A percentile compares a stretch with the other conserved stretches of the same genome.
Evolutionary conservation across 306 rosid species (phyloP).

Genomic region (Purshia tridentata): DNA sequence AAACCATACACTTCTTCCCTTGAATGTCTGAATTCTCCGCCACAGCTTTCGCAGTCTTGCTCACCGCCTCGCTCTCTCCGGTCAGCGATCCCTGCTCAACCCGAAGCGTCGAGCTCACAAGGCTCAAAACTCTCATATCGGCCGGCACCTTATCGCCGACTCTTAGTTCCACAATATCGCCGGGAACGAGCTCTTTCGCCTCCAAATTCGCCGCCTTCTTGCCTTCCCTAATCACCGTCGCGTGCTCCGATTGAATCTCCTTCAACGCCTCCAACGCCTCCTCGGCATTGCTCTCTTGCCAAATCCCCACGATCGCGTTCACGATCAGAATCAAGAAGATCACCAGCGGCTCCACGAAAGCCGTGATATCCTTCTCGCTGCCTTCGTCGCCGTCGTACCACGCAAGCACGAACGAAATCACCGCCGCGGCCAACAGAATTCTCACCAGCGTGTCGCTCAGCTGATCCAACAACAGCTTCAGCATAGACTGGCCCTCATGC

Average conservation of each 20-base stretch:
- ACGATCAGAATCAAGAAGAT: slow-evolving; percentile 37
- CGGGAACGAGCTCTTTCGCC: slow-evolving; percentile 81
- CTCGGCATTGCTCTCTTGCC: slow-evolving; percentile 97
- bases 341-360: slow-evolving; percentile 40
- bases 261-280: slow-evolving; percentile 86
- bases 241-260: slow-evolving; percentile 86
- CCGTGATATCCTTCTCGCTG: slow-evolving; percentile 31
- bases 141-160: slow-evolving; percentile 42
- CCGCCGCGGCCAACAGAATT: slow-evolving; percentile 74
- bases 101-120: slow-evolving; percentile 32
- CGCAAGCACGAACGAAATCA: slow-evolving; percentile 73
- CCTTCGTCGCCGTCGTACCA: slow-evolving; percentile 73
- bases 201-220: slow-evolving; percentile 35
- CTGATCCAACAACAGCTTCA: slow-evolving; percentile 63
- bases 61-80: slow-evolving; percentile 42
- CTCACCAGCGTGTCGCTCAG: slow-evolving; percentile 79
- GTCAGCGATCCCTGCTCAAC: slow-evolving; percentile 39
- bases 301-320: slow-evolving; percentile 70
- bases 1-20: slow-evolving; percentile 53
- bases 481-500: slow-evolving; percentile 69
- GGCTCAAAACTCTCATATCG: slow-evolving; percentile 32
- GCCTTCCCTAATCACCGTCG: slow-evolving; percentile 53
- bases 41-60: slow-evolving; percentile 34
- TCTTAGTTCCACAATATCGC: slow-evolving; percentile 39
- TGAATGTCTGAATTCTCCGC: slow-evolving; percentile 36